Base-by-base conservation (phyloP, 164 flowering plant genomes). In the Litsea cubeba region DNA sequence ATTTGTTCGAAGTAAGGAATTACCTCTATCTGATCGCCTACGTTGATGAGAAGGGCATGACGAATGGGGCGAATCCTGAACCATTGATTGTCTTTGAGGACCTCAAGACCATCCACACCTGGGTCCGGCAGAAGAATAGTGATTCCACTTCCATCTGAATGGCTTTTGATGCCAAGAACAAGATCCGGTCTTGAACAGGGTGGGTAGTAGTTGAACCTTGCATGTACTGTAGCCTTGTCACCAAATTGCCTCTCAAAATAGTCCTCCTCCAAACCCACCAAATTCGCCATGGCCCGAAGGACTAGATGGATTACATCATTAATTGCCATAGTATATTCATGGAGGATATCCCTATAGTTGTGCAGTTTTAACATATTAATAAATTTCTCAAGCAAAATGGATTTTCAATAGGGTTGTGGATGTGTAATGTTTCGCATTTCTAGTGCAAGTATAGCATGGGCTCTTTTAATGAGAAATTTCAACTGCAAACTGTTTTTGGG, bases 21-120 rank as follows among this genome's bases (percentile, higher is more conserved):
- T 62, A 72, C 74, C 74, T 72, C 74, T 24, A 71, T 28, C 35
- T 58, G 65, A 20, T 71, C 74, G 5, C 74, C 74, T 10, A 71
- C 25, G 18, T 71, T 71, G 50, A 71, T 15, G 15, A 71, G 18
- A 18, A 71, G 65, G 30, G 74, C 74, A 57, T 60, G 8, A 25
- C 65, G 65, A 28, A 71, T 10, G 11, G 65, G 68, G 11, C 78
- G 81, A 25, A 84, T 82, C 32, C 23, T 68, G 50, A 69, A n/a
- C 89, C 86, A 86, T 46, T 74, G 28, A 50, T 50, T 81, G 51
- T 83, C 82, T 76, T 74, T 80, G 54, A 50, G 35, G 10, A 79
- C 69, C 72, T 86, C 85, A 66, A 86, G 85, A n/a, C 89, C 89
- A 67, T 80, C 81, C 0, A 85, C 84, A 25, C 79, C 75, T 57